These are phyloP conservation scores for Sugiyamaella chiloensis DNA, from an alignment of 805 yeast species.

Conservation along the genomic window DNA sequence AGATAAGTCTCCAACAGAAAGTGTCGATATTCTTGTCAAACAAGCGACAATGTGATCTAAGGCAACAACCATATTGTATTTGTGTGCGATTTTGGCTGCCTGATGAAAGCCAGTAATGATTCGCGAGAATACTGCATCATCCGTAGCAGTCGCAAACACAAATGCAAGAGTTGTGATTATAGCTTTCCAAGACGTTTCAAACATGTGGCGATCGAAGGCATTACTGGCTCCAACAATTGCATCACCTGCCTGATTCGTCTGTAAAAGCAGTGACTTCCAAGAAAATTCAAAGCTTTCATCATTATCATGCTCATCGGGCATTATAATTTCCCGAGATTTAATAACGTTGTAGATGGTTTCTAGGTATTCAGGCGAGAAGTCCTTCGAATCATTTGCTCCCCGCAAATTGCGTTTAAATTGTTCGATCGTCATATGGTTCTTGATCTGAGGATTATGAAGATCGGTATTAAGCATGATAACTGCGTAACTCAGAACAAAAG, in stretches of 20 bases:
- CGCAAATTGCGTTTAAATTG: slow-evolving; percentile 76
- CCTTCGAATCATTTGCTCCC: slow-evolving; percentile 68
- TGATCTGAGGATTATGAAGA: slow-evolving; percentile 86
- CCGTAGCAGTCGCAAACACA: slow-evolving; percentile 83
- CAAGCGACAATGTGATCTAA: slow-evolving; percentile 66
- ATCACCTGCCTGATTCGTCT: slow-evolving; percentile 25
- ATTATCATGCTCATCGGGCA: slow-evolving; percentile 97
- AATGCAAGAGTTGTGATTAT: slow-evolving; percentile 70
- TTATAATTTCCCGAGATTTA: slow-evolving; percentile 80
- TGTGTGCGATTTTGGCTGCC: slow-evolving; percentile 71
- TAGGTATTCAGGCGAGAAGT: slow-evolving; percentile 84
- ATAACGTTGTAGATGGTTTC: slow-evolving; percentile 78
- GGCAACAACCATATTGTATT: slow-evolving; percentile 52
- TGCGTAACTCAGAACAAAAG: slow-evolving; percentile 85
- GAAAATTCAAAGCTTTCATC: slow-evolving; percentile 88
- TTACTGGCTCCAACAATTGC: slow-evolving; percentile 10
- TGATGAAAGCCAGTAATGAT: slow-evolving; percentile 87
- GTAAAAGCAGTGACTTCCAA: slow-evolving; percentile 37
- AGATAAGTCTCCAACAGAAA: slow-evolving; percentile 44
- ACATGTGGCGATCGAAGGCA: slow-evolving; percentile 70
- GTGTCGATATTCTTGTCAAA: slow-evolving; percentile 65
- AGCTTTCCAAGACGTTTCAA: slow-evolving; percentile 58
- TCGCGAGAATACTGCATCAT: slow-evolving; percentile 82
- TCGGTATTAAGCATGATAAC: slow-evolving; percentile 94
- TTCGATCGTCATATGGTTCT: slow-evolving; percentile 83